These are phyloP conservation scores for Oenanthe sinensis DNA, from an alignment of 129 eudicot species.

Conservation along the genomic window DNA sequence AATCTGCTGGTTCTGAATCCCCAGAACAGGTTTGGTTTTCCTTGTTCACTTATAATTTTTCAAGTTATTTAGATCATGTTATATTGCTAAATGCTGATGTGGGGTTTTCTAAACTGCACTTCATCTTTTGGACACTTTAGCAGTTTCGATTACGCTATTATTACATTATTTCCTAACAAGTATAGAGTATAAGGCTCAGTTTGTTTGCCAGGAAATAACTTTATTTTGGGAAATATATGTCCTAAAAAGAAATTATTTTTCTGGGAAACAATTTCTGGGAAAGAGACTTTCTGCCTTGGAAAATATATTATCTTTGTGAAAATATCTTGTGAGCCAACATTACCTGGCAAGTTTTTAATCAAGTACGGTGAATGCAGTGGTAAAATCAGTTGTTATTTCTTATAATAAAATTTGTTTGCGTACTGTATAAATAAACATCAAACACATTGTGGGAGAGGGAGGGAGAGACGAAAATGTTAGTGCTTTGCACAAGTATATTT, in stretches of 20 bases:
- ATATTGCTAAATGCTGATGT: not conserved
- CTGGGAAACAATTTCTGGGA: not conserved
- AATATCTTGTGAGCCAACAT: not conserved
- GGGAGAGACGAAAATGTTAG: not conserved
- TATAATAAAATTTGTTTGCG: too few relatives aligned
- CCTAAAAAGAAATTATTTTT: not conserved
- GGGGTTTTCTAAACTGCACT: not conserved
- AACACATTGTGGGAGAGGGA: not conserved
- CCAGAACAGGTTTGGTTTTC: constrained; percentile 67
- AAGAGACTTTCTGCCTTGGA: not conserved
- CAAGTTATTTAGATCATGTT: not conserved
- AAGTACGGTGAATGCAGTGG: not conserved
- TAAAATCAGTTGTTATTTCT: not conserved
- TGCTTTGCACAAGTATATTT: not conserved
- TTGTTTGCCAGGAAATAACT: not conserved
- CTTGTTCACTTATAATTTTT: not conserved
- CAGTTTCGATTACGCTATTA: not conserved
- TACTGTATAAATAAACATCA: not conserved
- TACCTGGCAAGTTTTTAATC: not conserved
- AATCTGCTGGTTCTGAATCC: constrained; percentile 39
- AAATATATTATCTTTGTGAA: not conserved
- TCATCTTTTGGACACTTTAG: too few relatives aligned
- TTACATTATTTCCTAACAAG: not conserved
- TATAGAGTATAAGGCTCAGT: not conserved
- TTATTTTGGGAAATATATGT: not conserved